A percentile compares a stretch with the other conserved stretches of the same genome.
These are phyloP conservation scores for Vigna angularis DNA, from an alignment of 306 rosid genomes.

Conservation along the genomic window DNA sequence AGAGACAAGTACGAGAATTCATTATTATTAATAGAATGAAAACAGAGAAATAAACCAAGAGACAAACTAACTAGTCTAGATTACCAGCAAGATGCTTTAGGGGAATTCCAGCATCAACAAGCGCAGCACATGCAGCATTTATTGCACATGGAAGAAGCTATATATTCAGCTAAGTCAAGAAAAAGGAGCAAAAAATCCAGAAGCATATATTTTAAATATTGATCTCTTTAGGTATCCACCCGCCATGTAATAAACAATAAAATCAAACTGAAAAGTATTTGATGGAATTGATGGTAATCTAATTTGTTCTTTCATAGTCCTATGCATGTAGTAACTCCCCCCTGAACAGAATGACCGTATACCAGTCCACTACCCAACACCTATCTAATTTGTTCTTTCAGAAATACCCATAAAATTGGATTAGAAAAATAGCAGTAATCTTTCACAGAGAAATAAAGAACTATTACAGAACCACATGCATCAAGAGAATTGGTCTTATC, in stretches of 20 bases:
- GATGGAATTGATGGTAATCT: slow-evolving; percentile 12
- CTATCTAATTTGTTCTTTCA: background rate
- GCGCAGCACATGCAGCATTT: slow-evolving; percentile 93
- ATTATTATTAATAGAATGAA: slow-evolving; percentile 37
- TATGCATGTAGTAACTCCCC: background rate
- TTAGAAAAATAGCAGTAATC: background rate
- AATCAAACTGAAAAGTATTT: slow-evolving; percentile 22
- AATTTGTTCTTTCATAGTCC: slow-evolving; percentile 19
- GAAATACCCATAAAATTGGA: background rate
- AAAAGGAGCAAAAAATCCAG: slow-evolving; percentile 37
- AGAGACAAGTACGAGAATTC: slow-evolving; percentile 47
- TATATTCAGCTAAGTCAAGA: slow-evolving; percentile 61
- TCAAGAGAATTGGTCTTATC: slow-evolving; percentile 1
- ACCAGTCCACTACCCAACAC: slow-evolving; percentile 22
- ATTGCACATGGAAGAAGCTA: slow-evolving; percentile 97
- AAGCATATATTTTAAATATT: slow-evolving; percentile 32
- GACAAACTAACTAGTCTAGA: slow-evolving; percentile 32
- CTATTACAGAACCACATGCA: background rate
- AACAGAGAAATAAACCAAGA: slow-evolving; percentile 33
- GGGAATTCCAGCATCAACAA: slow-evolving; percentile 94
- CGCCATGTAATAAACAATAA: slow-evolving; percentile 7
- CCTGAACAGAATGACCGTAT: slow-evolving; percentile 6
- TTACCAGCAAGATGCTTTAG: slow-evolving; percentile 94
- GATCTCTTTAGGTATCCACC: slow-evolving; percentile 1
- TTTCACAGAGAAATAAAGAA: slow-evolving; percentile 5